These are phyloP conservation scores for Sclerotinia nivalis DNA, from an alignment of 2,329 filamentous ascomycete species.

Conservation along the genomic window DNA sequence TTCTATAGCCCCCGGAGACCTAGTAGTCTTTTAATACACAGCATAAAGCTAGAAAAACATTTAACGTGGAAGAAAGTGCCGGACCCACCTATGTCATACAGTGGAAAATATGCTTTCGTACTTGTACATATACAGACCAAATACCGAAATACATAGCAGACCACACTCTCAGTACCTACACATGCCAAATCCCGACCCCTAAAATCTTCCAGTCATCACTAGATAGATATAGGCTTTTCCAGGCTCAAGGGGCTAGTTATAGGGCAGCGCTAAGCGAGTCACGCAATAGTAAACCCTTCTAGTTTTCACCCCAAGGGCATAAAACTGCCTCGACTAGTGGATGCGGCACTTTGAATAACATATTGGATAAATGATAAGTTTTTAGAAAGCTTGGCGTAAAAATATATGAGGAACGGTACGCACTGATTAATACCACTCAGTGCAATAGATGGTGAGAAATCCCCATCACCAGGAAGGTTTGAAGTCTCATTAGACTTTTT, in stretches of 20 bases:
- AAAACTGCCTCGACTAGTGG: constrained; percentile 11
- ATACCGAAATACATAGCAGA: not conserved
- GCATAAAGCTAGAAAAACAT: not conserved
- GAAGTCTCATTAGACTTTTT: not conserved
- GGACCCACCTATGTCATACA: not conserved
- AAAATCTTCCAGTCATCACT: not conserved
- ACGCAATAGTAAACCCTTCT: not conserved
- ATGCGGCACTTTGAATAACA: not conserved
- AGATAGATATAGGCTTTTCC: not conserved
- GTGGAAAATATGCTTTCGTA: not conserved
- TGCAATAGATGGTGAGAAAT: not conserved
- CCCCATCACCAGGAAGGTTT: not conserved
- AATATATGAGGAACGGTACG: not conserved
- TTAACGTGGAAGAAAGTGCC: not conserved
- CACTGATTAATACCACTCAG: not conserved
- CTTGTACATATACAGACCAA: not conserved
- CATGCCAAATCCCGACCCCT: not conserved
- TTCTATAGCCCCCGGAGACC: not conserved
- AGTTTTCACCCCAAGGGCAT: not conserved
- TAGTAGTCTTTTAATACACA: not conserved
- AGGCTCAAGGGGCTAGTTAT: not conserved
- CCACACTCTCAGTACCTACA: not conserved
- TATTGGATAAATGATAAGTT: no score
- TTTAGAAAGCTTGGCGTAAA: not conserved
- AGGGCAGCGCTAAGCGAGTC: not conserved